Evolutionary conservation across 257 asterid genomes (phyloP), one percentile per base, ranked within the genome.

Genomic region (Ilex aquifolium): DNA sequence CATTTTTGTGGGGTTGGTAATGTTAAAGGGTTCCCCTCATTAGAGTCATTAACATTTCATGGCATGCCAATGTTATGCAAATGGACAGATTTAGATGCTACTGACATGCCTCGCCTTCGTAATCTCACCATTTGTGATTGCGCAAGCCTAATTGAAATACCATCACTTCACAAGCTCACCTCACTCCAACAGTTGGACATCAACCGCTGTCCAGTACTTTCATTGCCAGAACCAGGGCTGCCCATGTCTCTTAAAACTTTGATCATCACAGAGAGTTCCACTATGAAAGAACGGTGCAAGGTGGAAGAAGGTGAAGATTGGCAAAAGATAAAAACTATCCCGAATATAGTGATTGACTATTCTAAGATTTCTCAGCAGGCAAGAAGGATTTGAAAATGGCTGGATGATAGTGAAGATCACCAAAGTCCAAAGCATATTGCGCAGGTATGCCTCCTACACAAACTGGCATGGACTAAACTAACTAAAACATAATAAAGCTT

Each of bases 301-400:
- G 51, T 66, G 13, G 65, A 36, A 44, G 76, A 75, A 65, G 81
- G 81, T 44, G 79, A 72, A 63, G 83, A 80, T 57, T 74, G 83
- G 79, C 7, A 60, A 31, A 77, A 64, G 76, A 72, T 74, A 64
- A 64, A 49, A 30, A 42, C 42, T 15, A 52, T 80, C 50, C 71
- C 67, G 6, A 72, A 16, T 57, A 44, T 77, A 59, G 77, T 64
- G 68, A 75, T 80, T 5, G 81, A 80, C 64, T 52, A 60, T 21
- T 21, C 27, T 21, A 21, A 21, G 27, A 21, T 21, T 21, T 21
- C 27, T 21, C 27, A 21, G 27, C 27, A 21, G 27, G 27, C 27
- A 21, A 1, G 1, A 21, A 21, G 27, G 27, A 21, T 21, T 21
- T 21, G 27, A 21, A 21, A 21, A 21, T 21, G 27, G 27, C 27